These are phyloP conservation scores for Polyporus arcularius DNA, from an alignment of 768 basidiomycete genomes.

Conservation along the genomic window DNA sequence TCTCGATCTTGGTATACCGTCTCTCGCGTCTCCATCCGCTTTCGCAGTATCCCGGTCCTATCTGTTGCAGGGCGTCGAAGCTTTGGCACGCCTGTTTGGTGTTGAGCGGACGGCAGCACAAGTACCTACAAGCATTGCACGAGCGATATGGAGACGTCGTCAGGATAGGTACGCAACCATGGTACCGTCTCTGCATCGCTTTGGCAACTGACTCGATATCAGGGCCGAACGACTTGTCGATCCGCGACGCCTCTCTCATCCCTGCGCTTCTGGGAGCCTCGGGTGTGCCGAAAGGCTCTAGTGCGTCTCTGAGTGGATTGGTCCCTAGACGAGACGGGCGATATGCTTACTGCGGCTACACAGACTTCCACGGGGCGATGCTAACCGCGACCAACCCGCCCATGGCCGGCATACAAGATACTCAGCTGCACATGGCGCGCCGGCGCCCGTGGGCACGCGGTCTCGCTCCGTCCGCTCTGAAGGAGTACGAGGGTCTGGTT, in stretches of 20 bases:
- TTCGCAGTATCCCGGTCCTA: constrained; percentile 38
- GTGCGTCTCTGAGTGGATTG: constrained; percentile 31
- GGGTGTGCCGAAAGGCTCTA: constrained; percentile 45
- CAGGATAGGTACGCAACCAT: constrained; percentile 31
- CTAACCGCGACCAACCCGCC: neutral
- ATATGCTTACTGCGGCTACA: neutral
- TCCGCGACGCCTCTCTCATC: constrained; percentile 37
- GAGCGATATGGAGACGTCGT: constrained; percentile 39
- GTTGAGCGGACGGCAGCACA: constrained; percentile 30
- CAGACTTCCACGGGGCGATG: neutral
- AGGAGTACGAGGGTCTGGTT: constrained; percentile 45
- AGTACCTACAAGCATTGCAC: constrained; percentile 33
- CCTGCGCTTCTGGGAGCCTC: constrained; percentile 25
- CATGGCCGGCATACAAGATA: constrained; percentile 14
- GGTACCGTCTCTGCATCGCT: neutral
- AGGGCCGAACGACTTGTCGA: constrained; percentile 51
- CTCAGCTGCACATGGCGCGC: constrained; percentile 31
- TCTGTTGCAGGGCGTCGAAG: constrained; percentile 30
- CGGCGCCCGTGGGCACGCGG: constrained; percentile 50
- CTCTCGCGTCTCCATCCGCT: constrained; percentile 41
- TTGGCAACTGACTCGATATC: neutral
- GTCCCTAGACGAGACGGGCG: neutral
- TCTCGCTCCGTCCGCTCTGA: constrained; percentile 46
- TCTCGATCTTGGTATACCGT: constrained; percentile 35
- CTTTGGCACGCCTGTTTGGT: constrained; percentile 25